phyloP scores from a whole-genome alignment of 2,329 filamentous ascomycete genomes.

The Penicillium capsulatum region DNA sequence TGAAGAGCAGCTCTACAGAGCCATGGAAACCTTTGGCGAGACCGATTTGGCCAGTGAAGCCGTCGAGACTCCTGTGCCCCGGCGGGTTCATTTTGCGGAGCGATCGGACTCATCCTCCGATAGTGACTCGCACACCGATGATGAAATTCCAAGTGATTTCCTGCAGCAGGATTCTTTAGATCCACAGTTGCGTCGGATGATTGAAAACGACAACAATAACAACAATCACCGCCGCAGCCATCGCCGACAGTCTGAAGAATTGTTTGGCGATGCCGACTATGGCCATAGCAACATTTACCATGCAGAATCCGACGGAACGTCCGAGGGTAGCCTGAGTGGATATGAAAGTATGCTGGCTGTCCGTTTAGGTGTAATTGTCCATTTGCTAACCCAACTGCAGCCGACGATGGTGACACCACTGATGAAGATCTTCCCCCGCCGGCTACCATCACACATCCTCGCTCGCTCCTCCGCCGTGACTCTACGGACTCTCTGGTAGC shows the following conservation, averaged over 20 bases:
- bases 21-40: conserved; percentile 38
- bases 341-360: conserved; percentile 54
- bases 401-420: conserved; percentile 58
- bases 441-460: conserved; percentile 46
- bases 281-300: conserved; percentile 42
- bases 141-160: conserved; percentile 74
- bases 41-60: conserved; percentile 35
- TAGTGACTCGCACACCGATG: conserved; percentile 48
- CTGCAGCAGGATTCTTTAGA: conserved; percentile 70
- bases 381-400: conserved; percentile 48
- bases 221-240: conserved; percentile 23
- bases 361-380: conserved; percentile 21
- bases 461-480: conserved; percentile 50
- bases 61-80: conserved; percentile 43
- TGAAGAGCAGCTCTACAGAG: conserved; percentile 41
- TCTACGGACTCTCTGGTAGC: conserved; percentile 45
- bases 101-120: conserved; percentile 62
- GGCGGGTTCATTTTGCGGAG: conserved; percentile 67
- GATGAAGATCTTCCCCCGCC: conserved; percentile 54
- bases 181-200: conserved; percentile 66
- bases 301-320: conserved; percentile 41
- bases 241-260: conserved; percentile 36
- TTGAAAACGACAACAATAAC: conserved; percentile 59
- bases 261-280: conserved; percentile 39
- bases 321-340: conserved; percentile 45